Base-by-base conservation (phyloP, 768 basidiomycete species). In the Lactarius evosmus region DNA sequence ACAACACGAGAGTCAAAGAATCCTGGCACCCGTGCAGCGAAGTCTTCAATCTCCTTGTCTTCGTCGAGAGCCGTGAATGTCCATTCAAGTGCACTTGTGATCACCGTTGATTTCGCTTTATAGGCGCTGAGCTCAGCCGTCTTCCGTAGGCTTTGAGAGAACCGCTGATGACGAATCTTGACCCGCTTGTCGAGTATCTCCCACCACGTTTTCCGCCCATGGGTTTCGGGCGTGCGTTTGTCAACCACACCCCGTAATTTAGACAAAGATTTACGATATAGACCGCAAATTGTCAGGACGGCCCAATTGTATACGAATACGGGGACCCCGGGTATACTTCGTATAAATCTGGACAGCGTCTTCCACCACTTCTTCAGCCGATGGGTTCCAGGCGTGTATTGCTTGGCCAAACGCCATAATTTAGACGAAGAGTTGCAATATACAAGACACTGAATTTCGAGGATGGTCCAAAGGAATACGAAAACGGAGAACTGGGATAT, bases 31-130 rank as follows among this genome's bases (percentile, higher is more conserved):
- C 60, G 60, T 29, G 53, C 40, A 1, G 53, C 41, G 9, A 61
- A 61, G 6, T 61, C 41, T 61, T 61, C 53, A 19, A 61, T 36
- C 32, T 55, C 60, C 11, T 55, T 12, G 7, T 61, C 60, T n/a
- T 32, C 53, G 5, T 46, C 60, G 33, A 61, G 53, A 16, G 41
- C 41, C 3, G 60, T 55, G 40, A 61, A 53, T 7, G 53, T 61
- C 60, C 60, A 61, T 52, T 44, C 22, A 29, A 61, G 52, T 12
- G 60, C 40, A 8, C 8, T 17, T 2, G 52, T 30, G 32, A 44
- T 53, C 33, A 55, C 60, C 22, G 8, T 25, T 40, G 38, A 55
- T 1, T 22, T 7, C 3, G 52, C 60, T 14, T 11, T 50, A 6
- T 22, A 51, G 8, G 53, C 60, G 5, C 40, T 54, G 32, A 44